phyloP scores from a whole-genome alignment of 129 eudicot genomes.

The Flaveria bidentis region DNA sequence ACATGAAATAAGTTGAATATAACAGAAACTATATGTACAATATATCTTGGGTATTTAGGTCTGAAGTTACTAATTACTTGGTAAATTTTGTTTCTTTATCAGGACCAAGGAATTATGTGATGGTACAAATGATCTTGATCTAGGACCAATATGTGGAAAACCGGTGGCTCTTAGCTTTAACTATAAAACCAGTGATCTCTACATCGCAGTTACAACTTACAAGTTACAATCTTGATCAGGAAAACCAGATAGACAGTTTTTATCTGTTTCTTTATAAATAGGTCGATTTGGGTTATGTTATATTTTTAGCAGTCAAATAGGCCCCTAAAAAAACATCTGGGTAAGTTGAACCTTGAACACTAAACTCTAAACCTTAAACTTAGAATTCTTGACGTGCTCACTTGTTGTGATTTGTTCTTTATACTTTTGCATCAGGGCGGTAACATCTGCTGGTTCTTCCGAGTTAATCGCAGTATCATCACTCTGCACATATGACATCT shows the following conservation, averaged over 20 bases:
- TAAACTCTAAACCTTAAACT: not conserved
- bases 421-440: conserved; percentile 68
- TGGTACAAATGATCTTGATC: too few relatives aligned
- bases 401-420: not conserved
- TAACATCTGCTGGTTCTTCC: conserved; percentile 95
- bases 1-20: too few relatives aligned
- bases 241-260: too few relatives aligned
- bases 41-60: too few relatives aligned
- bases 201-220: conserved; percentile 35
- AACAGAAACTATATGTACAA: too few relatives aligned
- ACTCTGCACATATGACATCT: conserved; percentile 91
- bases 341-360: not conserved
- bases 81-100: too few relatives aligned
- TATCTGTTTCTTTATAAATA: not conserved
- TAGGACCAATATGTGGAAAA: too few relatives aligned
- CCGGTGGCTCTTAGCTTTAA: too few relatives aligned
- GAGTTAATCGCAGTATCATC: conserved; percentile 96
- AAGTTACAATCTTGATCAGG: not conserved
- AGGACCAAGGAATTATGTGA: too few relatives aligned
- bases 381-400: too few relatives aligned
- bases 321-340: not conserved
- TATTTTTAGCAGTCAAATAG: not conserved
- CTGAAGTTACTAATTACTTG: too few relatives aligned
- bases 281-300: not conserved
- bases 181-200: too few relatives aligned